These are phyloP conservation scores for Ascochyta fabae DNA, from an alignment of 2,329 filamentous ascomycete genomes.

Conservation along the genomic window DNA sequence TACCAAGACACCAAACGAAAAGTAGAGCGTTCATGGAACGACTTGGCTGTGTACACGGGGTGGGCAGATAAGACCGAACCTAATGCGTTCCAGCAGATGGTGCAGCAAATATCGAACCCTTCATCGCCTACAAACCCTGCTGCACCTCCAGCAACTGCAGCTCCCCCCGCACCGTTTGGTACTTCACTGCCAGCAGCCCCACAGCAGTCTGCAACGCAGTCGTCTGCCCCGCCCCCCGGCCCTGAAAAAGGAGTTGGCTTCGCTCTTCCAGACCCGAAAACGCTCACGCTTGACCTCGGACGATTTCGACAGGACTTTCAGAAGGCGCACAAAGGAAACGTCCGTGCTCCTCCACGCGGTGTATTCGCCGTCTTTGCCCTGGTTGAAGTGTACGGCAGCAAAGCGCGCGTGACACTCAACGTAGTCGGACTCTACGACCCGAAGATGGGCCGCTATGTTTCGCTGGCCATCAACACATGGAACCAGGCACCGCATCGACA, in stretches of 20 bases:
- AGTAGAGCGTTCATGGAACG: constrained; percentile 27
- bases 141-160: constrained; percentile 8
- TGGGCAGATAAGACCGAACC: constrained; percentile 28
- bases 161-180: constrained; percentile 16
- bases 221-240: constrained; percentile 17
- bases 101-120: constrained; percentile 18
- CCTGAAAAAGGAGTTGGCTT: constrained; percentile 28
- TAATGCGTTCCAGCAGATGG: constrained; percentile 20
- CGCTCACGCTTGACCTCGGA: constrained; percentile 36
- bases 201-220: constrained; percentile 17
- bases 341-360: constrained; percentile 51
- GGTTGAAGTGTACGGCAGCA: constrained; percentile 54
- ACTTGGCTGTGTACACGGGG: constrained; percentile 33
- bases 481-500: constrained; percentile 44
- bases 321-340: constrained; percentile 24
- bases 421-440: constrained; percentile 56
- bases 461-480: constrained; percentile 33
- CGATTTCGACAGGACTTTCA: constrained; percentile 34
- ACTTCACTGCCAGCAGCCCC: constrained; percentile 22
- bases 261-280: constrained; percentile 34
- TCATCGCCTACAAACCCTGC: constrained; percentile 9
- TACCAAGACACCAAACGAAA: constrained; percentile 35
- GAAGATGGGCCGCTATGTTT: constrained; percentile 47
- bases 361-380: constrained; percentile 54
- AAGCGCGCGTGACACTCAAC: constrained; percentile 53